phyloP scores from a whole-genome alignment of 1,284 basidiomycete species.

The Coniophora puteana region DNA sequence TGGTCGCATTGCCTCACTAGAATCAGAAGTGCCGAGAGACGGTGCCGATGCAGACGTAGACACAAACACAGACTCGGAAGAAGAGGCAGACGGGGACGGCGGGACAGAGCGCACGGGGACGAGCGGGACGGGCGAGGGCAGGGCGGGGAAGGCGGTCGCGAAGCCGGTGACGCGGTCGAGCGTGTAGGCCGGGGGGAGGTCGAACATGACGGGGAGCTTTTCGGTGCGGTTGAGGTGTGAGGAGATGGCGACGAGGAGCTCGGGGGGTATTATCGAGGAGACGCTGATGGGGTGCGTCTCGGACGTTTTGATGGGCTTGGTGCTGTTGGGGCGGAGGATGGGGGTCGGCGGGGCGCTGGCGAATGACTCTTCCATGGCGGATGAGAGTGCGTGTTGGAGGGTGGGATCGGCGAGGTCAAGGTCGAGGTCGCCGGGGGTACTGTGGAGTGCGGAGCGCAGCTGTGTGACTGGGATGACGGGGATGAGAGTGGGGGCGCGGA shows the following conservation, averaged over 20 bases:
- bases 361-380: conserved; percentile 47
- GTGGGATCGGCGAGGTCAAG: conserved; percentile 15
- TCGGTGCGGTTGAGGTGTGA: conserved; percentile 40
- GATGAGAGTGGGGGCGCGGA: not conserved
- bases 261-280: conserved; percentile 62
- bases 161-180: conserved; percentile 35
- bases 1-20: too few relatives aligned
- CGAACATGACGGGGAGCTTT: conserved; percentile 43
- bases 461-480: conserved; percentile 19
- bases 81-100: conserved; percentile 13
- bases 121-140: too few relatives aligned
- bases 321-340: conserved; percentile 10
- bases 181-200: conserved; percentile 38
- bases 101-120: conserved; percentile 13
- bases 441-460: conserved; percentile 21
- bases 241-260: conserved; percentile 53
- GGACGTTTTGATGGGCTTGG: conserved; percentile 62
- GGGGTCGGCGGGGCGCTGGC: conserved; percentile 15
- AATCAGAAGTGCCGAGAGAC: too few relatives aligned
- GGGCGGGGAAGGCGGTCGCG: conserved; percentile 18
- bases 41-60: too few relatives aligned
- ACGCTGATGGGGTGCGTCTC: conserved; percentile 80
- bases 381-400: conserved; percentile 46
- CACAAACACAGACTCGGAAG: conserved; percentile 20
- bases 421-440: conserved; percentile 11